Percentiles rank a stretch among this genome's conserved stretches.
phyloP scores from a whole-genome alignment of 2,329 filamentous ascomycete genomes.

The Dryadomyces quercivorus region DNA sequence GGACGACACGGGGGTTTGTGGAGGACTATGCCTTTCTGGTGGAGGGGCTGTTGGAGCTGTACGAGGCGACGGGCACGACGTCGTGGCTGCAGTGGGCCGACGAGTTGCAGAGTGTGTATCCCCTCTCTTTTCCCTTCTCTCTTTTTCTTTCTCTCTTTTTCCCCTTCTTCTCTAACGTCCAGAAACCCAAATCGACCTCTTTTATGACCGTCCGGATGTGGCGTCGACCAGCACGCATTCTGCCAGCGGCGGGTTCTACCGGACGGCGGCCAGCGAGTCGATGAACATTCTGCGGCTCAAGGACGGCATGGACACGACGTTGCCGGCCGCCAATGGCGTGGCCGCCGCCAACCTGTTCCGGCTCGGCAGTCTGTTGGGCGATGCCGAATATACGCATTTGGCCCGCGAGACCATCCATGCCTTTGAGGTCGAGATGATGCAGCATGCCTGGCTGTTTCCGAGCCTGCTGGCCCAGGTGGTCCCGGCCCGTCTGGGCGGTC shows the following conservation, averaged over 20 bases:
- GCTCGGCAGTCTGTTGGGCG: slow-evolving; percentile 43
- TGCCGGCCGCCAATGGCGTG: slow-evolving; percentile 81
- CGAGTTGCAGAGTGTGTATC: slow-evolving; percentile 54
- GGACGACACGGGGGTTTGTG: slow-evolving; percentile 62
- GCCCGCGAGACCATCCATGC: slow-evolving; percentile 67
- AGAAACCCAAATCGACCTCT: slow-evolving; percentile 63
- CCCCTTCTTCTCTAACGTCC: slow-evolving; percentile 7
- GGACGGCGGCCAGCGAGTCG: slow-evolving; percentile 47
- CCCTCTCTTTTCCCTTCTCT: background rate
- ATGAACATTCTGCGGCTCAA: slow-evolving; percentile 79
- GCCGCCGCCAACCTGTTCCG: slow-evolving; percentile 82
- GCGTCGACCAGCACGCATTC: slow-evolving; percentile 23
- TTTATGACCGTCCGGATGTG: slow-evolving; percentile 50
- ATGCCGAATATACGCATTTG: slow-evolving; percentile 39
- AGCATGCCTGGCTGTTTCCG: slow-evolving; percentile 87
- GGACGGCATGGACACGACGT: slow-evolving; percentile 86
- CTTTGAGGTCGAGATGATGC: slow-evolving; percentile 83
- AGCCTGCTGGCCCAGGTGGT: slow-evolving; percentile 69
- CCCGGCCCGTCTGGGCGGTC: slow-evolving; percentile 57
- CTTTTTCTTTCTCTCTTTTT: background rate
- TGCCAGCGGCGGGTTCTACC: slow-evolving; percentile 57
- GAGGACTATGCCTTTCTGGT: slow-evolving; percentile 92
- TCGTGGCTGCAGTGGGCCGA: slow-evolving; percentile 70
- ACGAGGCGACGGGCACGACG: slow-evolving; percentile 66
- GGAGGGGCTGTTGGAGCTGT: slow-evolving; percentile 70